phyloP scores from a whole-genome alignment of 1,284 basidiomycete genomes.

The Cryptococcus neoformans region DNA sequence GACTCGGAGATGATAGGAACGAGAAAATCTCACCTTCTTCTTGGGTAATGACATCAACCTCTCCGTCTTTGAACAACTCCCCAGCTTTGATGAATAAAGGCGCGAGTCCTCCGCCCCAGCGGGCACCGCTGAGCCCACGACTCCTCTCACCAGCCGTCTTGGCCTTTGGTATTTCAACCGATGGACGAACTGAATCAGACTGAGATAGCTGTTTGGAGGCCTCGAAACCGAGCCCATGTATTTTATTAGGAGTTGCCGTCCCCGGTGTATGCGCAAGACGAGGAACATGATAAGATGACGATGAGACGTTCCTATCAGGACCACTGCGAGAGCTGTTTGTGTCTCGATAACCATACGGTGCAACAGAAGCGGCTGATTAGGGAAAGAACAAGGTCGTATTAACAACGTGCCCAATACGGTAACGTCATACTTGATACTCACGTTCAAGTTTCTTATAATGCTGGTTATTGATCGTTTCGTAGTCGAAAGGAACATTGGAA shows the following conservation, averaged over 20 bases:
- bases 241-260: constrained; percentile 18
- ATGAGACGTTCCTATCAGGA: no score
- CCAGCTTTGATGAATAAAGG: constrained; percentile 50
- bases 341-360: no score
- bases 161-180: background rate
- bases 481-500: constrained; percentile 41
- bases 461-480: constrained; percentile 33
- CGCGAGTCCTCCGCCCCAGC: constrained; percentile 38
- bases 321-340: no score
- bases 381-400: no score
- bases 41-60: constrained; percentile 36
- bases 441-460: constrained; percentile 41
- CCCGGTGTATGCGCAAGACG: constrained; percentile 12
- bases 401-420: constrained; percentile 5
- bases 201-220: constrained; percentile 2
- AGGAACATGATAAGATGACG: background rate
- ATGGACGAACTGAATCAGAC: background rate
- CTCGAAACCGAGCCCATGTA: constrained; percentile 34
- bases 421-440: constrained; percentile 23
- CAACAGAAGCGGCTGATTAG: no score
- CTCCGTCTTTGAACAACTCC: constrained; percentile 47
- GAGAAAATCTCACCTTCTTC: constrained; percentile 26
- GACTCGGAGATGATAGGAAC: background rate
- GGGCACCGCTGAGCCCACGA: background rate
- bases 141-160: constrained; percentile 6